Evolutionary conservation across 305 asterid species (phyloP), one percentile per base, ranked within the genome.

Genomic region (Fraxinus velutina): DNA sequence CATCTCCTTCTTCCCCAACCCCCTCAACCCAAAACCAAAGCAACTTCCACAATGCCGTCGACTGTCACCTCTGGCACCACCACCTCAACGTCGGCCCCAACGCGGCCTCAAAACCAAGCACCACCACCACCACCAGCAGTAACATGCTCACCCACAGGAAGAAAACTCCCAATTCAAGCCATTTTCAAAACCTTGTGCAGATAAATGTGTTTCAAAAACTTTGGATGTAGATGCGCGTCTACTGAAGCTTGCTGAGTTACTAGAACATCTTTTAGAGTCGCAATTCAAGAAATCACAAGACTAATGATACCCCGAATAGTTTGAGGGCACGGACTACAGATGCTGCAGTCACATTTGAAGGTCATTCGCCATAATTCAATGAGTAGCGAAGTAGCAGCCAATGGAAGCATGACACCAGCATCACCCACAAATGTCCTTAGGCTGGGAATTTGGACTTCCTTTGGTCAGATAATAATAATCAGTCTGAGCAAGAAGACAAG

Each of bases 341-440:
- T 81, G 87, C 92, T 52, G 80, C 90, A 10, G 78, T 74, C 71
- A 79, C 85, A 80, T 82, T 93, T 72, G 98, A 90, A 86, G 88
- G 83, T 55, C 83, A 77, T 87, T 94, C 98, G 44, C 98, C 98
- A 5, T 89, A 86, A 82, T 80, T 89, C 79, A 86, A 85, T 83
- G 98, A 93, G 83, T 90, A 88, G 89, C 88, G 96, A 82, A 85
- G 90, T 89, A 93, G 90, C 83, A 97, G 94, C 97, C 77, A 92
- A 89, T 80, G 96, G 96, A 82, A 94, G 98, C 90, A 86, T 93
- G 93, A 87, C 96, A 34, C 90, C 98, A 70, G 85, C 91, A 57
- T 92, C 98, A 76, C 92, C 98, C 44, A 87, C 97, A 83, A 92
- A 90, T 83, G 98, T 79, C 98, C 97, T 19, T 86, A 89, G 76